Base-by-base conservation (phyloP, 805 yeast genomes). In the Suhomyces sp. region DNA sequence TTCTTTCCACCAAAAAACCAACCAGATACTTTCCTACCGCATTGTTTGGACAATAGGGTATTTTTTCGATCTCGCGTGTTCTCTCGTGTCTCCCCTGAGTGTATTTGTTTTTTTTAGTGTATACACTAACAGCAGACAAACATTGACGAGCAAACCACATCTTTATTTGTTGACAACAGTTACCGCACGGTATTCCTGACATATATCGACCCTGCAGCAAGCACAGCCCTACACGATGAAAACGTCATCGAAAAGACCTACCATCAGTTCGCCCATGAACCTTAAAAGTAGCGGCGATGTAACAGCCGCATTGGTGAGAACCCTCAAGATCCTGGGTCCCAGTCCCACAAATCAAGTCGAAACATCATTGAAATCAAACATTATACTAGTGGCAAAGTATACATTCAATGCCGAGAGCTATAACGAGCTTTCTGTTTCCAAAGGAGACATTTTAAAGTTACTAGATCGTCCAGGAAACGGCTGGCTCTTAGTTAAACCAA, bases 401-500 rank as follows among this genome's bases (percentile, higher is more conserved):
- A 64, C 71, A 35, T 81, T 80, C 60, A 60, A 59, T 8, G 79
- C 80, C 2, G 78, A 80, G 59, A 62, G 66, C 43, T 53, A 59
- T 4, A 66, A 69, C 44, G 87, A 83, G 57, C 62, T 83, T 6
- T 57, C 76, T 1, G 69, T 80, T 1, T 62, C 65, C 2, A 75
- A 74, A 39, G 85, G 85, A 10, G 86, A 81, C 53, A 75, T 80
- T 15, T 64, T 83, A 24, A 82, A 79, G 58, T 62, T 83, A 19
- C 54, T 81, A 4, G 77, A 77, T 48, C 64, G 77, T 40, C 72
- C 69, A 41, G 77, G 77, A 1, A 75, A 77, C 57, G 86, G 85
- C 1, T 81, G 85, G 84, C 62, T 82, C 2, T 61, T 80, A 43
- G 86, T 80, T 7, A 81, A 81, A 60, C 77, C 80, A n/a, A 73